Evolutionary conservation across 2,329 filamentous ascomycete genomes (phyloP).

Genomic region (Clonostachys chloroleuca): DNA sequence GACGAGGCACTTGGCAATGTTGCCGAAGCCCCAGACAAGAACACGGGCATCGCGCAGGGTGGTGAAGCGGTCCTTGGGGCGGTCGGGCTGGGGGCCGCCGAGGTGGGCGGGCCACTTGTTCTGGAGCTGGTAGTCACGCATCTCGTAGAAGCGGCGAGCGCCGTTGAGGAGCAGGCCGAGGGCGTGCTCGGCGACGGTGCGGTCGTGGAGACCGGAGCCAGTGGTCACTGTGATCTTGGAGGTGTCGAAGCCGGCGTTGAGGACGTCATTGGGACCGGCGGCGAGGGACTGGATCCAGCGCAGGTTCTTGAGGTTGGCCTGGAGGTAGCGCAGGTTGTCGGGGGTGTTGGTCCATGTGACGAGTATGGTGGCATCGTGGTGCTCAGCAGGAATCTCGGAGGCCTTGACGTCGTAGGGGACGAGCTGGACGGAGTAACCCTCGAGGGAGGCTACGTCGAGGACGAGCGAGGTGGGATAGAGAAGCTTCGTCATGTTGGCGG

Average conservation of each 20-base stretch:
- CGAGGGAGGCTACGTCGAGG: slow-evolving; percentile 47
- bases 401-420: slow-evolving; percentile 55
- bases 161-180: slow-evolving; percentile 52
- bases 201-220: slow-evolving; percentile 59
- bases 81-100: slow-evolving; percentile 53
- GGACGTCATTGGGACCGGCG: slow-evolving; percentile 62
- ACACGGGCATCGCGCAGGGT: slow-evolving; percentile 55
- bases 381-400: slow-evolving; percentile 50
- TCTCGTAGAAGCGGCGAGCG: slow-evolving; percentile 54
- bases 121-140: slow-evolving; percentile 57
- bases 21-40: slow-evolving; percentile 62
- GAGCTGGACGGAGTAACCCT: slow-evolving; percentile 55
- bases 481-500: slow-evolving; percentile 41
- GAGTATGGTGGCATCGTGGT: slow-evolving; percentile 54
- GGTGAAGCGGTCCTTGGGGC: slow-evolving; percentile 50
- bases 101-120: slow-evolving; percentile 57
- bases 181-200: slow-evolving; percentile 61
- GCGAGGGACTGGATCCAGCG: slow-evolving; percentile 65
- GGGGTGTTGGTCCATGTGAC: slow-evolving; percentile 58
- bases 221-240: slow-evolving; percentile 49
- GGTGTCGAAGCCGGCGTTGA: slow-evolving; percentile 54
- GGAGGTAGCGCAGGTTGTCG: slow-evolving; percentile 54
- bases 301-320: slow-evolving; percentile 47
- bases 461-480: slow-evolving; percentile 61
- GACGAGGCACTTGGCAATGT: slow-evolving; percentile 58